Evolutionary conservation across 2,329 filamentous ascomycete genomes (phyloP).

Genomic region (Pyrenochaeta sp.): DNA sequence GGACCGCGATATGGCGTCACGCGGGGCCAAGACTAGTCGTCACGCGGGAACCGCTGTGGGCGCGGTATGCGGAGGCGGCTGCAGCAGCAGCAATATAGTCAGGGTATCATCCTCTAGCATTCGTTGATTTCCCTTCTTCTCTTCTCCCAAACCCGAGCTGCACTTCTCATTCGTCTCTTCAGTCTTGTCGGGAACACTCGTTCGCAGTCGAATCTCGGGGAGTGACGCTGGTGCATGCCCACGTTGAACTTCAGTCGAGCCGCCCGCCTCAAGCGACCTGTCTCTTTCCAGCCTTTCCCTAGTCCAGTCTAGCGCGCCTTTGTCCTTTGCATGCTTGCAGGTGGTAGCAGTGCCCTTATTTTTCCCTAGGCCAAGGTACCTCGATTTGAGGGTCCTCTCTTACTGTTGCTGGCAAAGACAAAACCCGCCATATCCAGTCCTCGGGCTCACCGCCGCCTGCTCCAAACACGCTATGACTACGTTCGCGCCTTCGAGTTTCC

Average conservation of each 20-base stretch:
- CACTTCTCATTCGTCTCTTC: constrained; percentile 12
- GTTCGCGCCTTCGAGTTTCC: constrained; percentile 33
- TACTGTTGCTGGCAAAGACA: constrained; percentile 5
- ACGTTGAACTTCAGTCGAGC: background rate
- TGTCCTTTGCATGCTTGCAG: constrained; percentile 9
- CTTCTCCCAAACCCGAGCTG: constrained; percentile 1
- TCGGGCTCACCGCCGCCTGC: constrained; percentile 7
- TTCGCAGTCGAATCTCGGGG: background rate
- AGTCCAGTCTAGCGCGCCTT: constrained; percentile 26
- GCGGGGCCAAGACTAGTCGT: constrained; percentile 18
- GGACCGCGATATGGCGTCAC: constrained; percentile 17
- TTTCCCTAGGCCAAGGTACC: constrained; percentile 17
- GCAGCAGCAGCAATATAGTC: constrained; percentile 15
- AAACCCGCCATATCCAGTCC: constrained; percentile 7
- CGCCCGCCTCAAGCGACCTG: constrained; percentile 26
- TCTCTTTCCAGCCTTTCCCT: constrained; percentile 22
- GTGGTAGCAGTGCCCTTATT: constrained; percentile 29
- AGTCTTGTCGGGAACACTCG: background rate
- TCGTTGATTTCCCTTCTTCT: constrained; percentile 2
- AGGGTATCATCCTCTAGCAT: constrained; percentile 9
- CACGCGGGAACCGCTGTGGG: constrained; percentile 24
- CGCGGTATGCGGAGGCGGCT: constrained; percentile 3
- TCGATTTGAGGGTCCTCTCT: constrained; percentile 10
- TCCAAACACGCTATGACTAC: constrained; percentile 34
- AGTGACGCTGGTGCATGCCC: constrained; percentile 12